A percentile compares a stretch with the other conserved stretches of the same genome.
These are phyloP conservation scores for Botrytis pseudocinerea DNA, from an alignment of 2,329 filamentous ascomycete genomes.

Conservation along the genomic window DNA sequence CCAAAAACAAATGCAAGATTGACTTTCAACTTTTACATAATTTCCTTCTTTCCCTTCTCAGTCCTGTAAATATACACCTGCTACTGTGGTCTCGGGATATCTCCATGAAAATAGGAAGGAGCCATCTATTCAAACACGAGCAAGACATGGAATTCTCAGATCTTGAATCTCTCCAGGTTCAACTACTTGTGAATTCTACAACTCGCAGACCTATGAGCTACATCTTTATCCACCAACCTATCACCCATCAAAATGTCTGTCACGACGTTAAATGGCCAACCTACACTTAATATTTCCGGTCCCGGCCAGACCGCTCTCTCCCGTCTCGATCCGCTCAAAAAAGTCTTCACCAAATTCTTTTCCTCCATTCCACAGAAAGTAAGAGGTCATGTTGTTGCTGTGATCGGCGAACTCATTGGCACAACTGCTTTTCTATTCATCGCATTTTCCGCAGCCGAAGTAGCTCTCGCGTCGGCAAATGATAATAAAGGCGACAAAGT, in stretches of 20 bases:
- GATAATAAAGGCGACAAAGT: conserved; percentile 23
- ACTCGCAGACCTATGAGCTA: conserved; percentile 17
- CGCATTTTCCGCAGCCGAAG: conserved; percentile 38
- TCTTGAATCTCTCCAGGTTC: neutral
- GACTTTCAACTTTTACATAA: neutral
- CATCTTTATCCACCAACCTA: conserved; percentile 17
- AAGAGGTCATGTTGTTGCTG: conserved; percentile 49
- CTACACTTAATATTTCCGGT: conserved; percentile 28
- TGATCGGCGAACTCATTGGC: conserved; percentile 52
- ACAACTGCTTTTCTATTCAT: conserved; percentile 46
- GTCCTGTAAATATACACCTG: too few relatives aligned
- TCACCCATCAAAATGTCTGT: conserved; percentile 21
- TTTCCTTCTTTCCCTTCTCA: neutral
- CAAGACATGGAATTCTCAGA: neutral
- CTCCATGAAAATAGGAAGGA: conserved; percentile 1
- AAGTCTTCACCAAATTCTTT: conserved; percentile 29
- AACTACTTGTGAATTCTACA: neutral
- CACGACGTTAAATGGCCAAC: conserved; percentile 23
- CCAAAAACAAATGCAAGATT: neutral
- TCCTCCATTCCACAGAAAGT: conserved; percentile 25
- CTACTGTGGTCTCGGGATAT: neutral
- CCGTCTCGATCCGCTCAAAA: conserved; percentile 30
- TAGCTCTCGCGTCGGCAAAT: conserved; percentile 37
- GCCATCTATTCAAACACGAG: neutral
- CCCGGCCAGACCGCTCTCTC: conserved; percentile 27